phyloP scores from a whole-genome alignment of 139 green algal genomes.

The Dunaliella primolecta region DNA sequence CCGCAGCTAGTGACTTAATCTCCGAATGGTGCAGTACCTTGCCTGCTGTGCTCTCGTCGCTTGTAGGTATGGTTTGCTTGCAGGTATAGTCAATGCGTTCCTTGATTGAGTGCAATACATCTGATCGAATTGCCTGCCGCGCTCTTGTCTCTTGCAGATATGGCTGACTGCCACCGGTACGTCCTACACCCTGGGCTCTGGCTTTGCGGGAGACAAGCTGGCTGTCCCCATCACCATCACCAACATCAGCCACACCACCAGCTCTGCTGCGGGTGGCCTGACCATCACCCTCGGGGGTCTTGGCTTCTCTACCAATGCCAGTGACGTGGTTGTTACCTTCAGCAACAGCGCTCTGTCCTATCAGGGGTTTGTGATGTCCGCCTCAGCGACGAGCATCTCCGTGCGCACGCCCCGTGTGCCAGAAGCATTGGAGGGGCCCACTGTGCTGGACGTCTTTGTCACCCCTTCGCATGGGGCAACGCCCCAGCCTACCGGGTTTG shows the following conservation, averaged over 20 bases:
- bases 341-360: neutral
- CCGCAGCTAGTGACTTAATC: too few species aligned
- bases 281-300: slow-evolving; percentile 18
- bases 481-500: neutral
- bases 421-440: neutral
- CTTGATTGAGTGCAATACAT: too few species aligned
- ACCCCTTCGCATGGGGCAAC: neutral
- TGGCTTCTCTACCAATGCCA: slow-evolving; percentile 21
- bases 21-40: too few species aligned
- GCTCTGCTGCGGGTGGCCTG: slow-evolving; percentile 26
- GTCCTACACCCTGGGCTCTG: neutral
- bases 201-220: neutral
- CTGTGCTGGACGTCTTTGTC: neutral
- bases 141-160: neutral
- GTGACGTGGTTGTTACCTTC: slow-evolving; percentile 5
- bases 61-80: too few species aligned
- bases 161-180: slow-evolving; percentile 13
- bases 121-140: too few species aligned
- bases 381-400: neutral
- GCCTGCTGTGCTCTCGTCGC: too few species aligned
- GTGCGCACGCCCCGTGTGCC: neutral
- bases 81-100: too few species aligned
- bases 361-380: neutral
- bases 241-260: neutral
- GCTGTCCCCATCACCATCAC: slow-evolving; percentile 13